Evolutionary conservation across 2,329 filamentous ascomycete species (phyloP), one percentile per base, ranked within the genome.

Genomic region (Xylaria multiplex): DNA sequence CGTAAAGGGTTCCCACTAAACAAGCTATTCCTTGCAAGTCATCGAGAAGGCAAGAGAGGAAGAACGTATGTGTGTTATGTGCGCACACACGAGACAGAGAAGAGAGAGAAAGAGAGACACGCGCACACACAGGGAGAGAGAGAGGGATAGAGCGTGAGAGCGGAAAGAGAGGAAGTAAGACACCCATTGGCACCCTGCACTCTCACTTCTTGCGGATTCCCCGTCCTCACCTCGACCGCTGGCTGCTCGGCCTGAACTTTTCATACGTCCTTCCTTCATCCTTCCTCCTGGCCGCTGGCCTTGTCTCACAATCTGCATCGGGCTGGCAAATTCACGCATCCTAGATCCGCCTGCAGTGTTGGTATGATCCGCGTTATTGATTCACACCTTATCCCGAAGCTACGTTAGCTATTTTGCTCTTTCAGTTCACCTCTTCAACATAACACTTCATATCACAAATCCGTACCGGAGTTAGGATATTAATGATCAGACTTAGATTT

Each of bases 241-340:
- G 50, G 45, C 14, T 57, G 24, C 45, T 58, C 16, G 11, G 45
- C 50, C 19, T 35, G 62, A 61, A 52, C 46, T 24, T 37, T 54
- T 56, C 27, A 19, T 50, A 43, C 35, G 8, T 43, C 53, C 45
- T 49, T 65, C 56, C 53, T 63, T 57, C 60, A 22, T 59, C 52
- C 52, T 67, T 37, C 61, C 35, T 65, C 60, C 64, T 65, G 11
- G 22, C 55, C 65, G 53, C 46, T 68, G 54, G 63, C 66, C 59
- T 62, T 70, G 68, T 70, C 68, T 70, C 66, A 68, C 60, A 68
- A 56, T 54, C 59, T 68, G 66, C 59, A 66, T 61, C 54, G 54
- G 43, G 56, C 52, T 58, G 65, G 54, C 58, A 54, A 57, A 70
- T 37, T 59, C 53, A 65, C 65, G 48, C 65, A 68, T 60, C 59